Evolutionary conservation across 805 yeast genomes (phyloP), one percentile per base, ranked within the genome.

Genomic region (Wickerhamiella siamensis): DNA sequence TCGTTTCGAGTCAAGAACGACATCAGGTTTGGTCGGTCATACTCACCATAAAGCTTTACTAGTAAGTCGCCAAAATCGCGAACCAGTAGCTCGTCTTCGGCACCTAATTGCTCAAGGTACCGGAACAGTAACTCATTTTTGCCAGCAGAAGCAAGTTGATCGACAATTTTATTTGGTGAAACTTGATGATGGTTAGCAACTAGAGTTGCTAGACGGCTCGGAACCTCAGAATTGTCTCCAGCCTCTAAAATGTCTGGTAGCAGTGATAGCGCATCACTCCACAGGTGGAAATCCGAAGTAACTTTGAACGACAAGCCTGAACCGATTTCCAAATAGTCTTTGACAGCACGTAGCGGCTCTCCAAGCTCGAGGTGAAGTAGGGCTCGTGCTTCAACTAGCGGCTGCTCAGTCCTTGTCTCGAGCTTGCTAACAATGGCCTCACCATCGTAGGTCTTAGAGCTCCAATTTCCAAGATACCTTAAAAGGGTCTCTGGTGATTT

Each of bases 61-160:
- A 80, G 67, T 36, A 77, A 71, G 50, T 83, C 75, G 42, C 84
- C 94, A 50, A 71, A 76, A 8, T 68, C 67, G 17, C 65, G 64
- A 3, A 72, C 67, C 38, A 74, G 54, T 27, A 70, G 65, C 27
- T 75, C 73, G 51, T 86, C 93, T 3, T 64, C 59, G 20, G 58
- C 55, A 10, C 69, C 66, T n/a, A 84, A 60, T 47, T 65, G 63
- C 44, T 77, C 78, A 35, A 91, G 60, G 50, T 81, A 83, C 17
- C 82, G 60, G 50, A 74, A 84, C 38, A 73, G 70, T 12, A 53
- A 39, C 33, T 42, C 42, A 29, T 45, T 48, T 10, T 45, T 38
- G 14, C 21, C 16, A 2, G 42, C 43, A 2, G 32, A 6, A 1
- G n/a, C 26, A 16, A 83, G 65, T 20, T 71, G 48, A 0, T 64